Percentiles rank a stretch among this genome's conserved stretches.
Evolutionary conservation across 495 filamentous ascomycete species (phyloP).

Genomic region (Trichoderma reesei): DNA sequence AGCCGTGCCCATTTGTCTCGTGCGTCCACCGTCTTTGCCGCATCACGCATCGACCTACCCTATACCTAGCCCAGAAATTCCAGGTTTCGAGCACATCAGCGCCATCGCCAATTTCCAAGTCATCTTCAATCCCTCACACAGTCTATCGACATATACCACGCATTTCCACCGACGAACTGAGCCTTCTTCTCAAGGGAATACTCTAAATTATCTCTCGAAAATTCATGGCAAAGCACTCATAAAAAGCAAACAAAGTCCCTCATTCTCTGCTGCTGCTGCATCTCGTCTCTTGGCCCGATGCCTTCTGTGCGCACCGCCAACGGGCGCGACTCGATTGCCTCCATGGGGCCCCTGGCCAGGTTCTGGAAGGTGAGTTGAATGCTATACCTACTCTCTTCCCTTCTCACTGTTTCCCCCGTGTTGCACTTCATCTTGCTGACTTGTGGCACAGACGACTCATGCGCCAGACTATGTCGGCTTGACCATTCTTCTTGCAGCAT

Average conservation of each 20-base stretch:
- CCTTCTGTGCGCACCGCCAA: background rate
- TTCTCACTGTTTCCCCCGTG: background rate
- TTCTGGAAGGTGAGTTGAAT: background rate
- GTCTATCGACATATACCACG: too few species aligned
- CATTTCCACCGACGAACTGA: too few species aligned
- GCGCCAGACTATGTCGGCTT: constrained; percentile 81
- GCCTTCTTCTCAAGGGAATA: too few species aligned
- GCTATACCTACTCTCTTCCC: background rate
- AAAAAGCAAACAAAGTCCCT: background rate
- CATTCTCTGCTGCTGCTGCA: background rate
- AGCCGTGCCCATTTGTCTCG: background rate
- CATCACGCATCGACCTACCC: background rate
- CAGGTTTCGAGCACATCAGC: too few species aligned
- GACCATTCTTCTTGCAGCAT: constrained; percentile 52
- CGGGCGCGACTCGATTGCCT: background rate
- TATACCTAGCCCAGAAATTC: background rate
- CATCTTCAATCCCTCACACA: background rate
- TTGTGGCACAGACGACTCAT: constrained; percentile 54
- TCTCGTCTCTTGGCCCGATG: background rate
- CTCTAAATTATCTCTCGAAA: background rate
- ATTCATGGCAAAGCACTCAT: background rate
- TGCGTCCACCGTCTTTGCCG: background rate
- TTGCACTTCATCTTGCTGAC: background rate
- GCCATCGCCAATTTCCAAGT: background rate
- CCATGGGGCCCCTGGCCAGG: background rate